Conservation (phyloP, 768 basidiomycete genomes). For the Tulasnella sp. region DNA sequence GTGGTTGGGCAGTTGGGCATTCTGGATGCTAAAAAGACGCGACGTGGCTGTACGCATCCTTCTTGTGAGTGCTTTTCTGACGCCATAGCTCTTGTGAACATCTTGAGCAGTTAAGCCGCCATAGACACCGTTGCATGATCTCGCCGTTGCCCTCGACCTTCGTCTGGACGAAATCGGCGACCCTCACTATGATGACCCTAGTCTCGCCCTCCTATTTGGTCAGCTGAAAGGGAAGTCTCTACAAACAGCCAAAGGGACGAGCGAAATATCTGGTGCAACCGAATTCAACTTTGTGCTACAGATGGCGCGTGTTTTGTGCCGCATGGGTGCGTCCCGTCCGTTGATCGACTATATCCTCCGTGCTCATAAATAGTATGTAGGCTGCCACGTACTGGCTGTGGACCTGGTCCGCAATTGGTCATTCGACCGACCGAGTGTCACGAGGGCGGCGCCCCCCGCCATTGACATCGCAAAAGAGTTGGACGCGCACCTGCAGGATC, state of each 20-base stretch:
- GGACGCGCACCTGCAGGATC: slow-evolving; percentile 29
- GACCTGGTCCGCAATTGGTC: slow-evolving; percentile 87
- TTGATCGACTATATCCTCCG: not conserved
- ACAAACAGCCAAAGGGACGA: slow-evolving; percentile 87
- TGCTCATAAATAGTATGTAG: slow-evolving; percentile 31
- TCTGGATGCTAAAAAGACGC: slow-evolving; percentile 82
- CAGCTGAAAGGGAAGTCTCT: slow-evolving; percentile 83
- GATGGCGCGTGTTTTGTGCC: slow-evolving; percentile 83
- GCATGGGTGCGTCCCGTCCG: slow-evolving; percentile 62
- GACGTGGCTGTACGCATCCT: slow-evolving; percentile 87
- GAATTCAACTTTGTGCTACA: slow-evolving; percentile 96
- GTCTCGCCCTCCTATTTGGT: slow-evolving; percentile 80
- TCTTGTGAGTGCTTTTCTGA: slow-evolving; percentile 44
- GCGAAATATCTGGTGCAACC: slow-evolving; percentile 73
- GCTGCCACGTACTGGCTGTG: slow-evolving; percentile 86
- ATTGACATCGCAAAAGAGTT: slow-evolving; percentile 20
- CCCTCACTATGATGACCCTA: slow-evolving; percentile 88
- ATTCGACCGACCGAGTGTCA: slow-evolving; percentile 63
- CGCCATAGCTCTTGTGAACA: not conserved
- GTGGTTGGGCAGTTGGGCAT: slow-evolving; percentile 92
- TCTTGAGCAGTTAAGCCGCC: not conserved
- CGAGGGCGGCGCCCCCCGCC: slow-evolving; percentile 8
- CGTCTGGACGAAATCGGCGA: slow-evolving; percentile 59
- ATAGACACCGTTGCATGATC: slow-evolving; percentile 56
- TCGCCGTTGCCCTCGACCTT: slow-evolving; percentile 48